Evolutionary conservation across 2,329 filamentous ascomycete genomes (phyloP), one percentile per base, ranked within the genome.

Genomic region (Fusarium protoensiforme): DNA sequence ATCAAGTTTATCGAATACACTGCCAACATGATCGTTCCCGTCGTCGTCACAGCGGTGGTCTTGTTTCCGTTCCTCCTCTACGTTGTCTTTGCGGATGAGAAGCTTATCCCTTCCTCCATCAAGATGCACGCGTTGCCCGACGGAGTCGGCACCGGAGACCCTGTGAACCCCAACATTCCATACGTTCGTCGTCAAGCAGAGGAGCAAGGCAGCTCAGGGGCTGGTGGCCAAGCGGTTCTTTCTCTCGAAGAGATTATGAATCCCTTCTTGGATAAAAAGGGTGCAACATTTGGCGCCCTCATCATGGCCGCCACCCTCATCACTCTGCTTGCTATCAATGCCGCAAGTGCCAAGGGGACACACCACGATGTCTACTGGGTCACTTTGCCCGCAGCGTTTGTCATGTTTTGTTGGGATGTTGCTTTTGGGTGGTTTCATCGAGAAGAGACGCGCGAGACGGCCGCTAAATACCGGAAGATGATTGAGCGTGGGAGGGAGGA

Each of bases 11-110:
- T 94, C 77, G 85, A 89, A 43, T 94, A 94, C 77, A 94, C 92
- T 0, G 92, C 91, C n/a, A 93, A 94, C 77, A 92, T 94, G 87
- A 91, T 94, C 20, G 91, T 94, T 0, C 92, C 92, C 0, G 91
- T 93, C 1, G 82, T 93, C 24, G 83, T 88, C n/a, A 94, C 92
- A 0, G 91, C 87, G 3, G 84, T 94, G 18, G 81, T 93, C 0
- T 81, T 94, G 4, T 94, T 93, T 59, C 92, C 92, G 0, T 92
- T 93, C 72, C 80, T 94, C 6, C 83, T 94, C 0, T 94, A 92
- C 75, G 86, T 93, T 64, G 87, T 94, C 20, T 94, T 94, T 72
- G 86, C 87, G 2, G 86, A 92, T 67, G 87, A 91, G 57, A 81
- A 85, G 2, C 87, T 94, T 10, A 91, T 94, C 7, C 92, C 92